Percentiles rank a stretch among this genome's conserved stretches.
Conservation (phyloP, 1,284 basidiomycete genomes). For the Gastroboletus turbinatus region DNA sequence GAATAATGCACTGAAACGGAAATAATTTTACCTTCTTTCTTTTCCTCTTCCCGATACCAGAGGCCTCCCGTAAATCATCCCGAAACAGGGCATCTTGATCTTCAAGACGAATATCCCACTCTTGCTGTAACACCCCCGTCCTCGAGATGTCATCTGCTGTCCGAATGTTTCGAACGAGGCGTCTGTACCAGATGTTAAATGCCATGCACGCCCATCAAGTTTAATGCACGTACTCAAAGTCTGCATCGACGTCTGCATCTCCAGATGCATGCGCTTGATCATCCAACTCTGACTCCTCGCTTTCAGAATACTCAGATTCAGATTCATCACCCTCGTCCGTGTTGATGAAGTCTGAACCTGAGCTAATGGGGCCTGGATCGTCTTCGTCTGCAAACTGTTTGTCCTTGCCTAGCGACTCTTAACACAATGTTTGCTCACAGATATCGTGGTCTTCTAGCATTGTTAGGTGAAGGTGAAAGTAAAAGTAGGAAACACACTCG, state of each 20-base stretch:
- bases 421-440: constrained; percentile 17
- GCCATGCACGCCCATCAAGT: not conserved
- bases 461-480: constrained; percentile 1
- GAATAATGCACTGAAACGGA: constrained; percentile 35
- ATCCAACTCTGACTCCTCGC: constrained; percentile 9
- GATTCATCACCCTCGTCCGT: constrained; percentile 10
- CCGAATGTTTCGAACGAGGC: constrained; percentile 28
- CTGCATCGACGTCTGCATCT: constrained; percentile 25
- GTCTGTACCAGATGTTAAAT: constrained; percentile 12
- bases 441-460: constrained; percentile 20
- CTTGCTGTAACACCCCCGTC: constrained; percentile 32
- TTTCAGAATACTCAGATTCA: constrained; percentile 22
- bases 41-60: constrained; percentile 61
- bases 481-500: no score
- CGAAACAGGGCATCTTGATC: constrained; percentile 66
- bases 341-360: constrained; percentile 3
- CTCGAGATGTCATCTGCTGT: constrained; percentile 27
- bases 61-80: constrained; percentile 58
- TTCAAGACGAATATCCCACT: constrained; percentile 39
- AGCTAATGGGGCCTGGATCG: constrained; percentile 3
- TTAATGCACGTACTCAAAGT: constrained; percentile 27
- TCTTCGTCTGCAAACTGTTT: constrained; percentile 13
- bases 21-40: constrained; percentile 41
- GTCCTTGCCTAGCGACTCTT: not conserved
- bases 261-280: constrained; percentile 2